A percentile compares a stretch with the other conserved stretches of the same genome.
Evolutionary conservation across 495 filamentous ascomycete species (phyloP).

Genomic region (Penicillium cosmopolitanum): DNA sequence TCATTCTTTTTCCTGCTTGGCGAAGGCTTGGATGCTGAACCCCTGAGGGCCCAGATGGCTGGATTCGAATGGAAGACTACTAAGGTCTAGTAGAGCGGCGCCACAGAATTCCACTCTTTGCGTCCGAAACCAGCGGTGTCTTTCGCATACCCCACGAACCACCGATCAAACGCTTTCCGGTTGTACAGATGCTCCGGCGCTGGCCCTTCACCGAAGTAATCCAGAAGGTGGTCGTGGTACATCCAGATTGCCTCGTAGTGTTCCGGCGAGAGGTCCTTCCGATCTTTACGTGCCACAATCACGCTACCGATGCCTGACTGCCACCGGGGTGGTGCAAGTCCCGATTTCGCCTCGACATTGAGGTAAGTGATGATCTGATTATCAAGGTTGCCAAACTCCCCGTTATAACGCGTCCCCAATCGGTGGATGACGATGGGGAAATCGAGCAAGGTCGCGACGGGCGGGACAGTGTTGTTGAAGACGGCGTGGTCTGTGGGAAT

Average conservation of each 20-base stretch:
- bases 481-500: slow-evolving; percentile 6
- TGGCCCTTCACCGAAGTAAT: neutral
- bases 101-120: neutral
- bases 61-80: neutral
- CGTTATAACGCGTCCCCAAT: too few species aligned
- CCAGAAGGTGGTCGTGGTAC: slow-evolving; percentile 3
- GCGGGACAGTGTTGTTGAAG: too few species aligned
- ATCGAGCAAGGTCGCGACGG: too few species aligned
- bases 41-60: too few species aligned
- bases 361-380: too few species aligned
- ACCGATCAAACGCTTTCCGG: neutral
- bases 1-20: too few species aligned
- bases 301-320: neutral
- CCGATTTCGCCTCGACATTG: neutral
- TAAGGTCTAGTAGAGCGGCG: neutral
- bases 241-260: slow-evolving; percentile 10
- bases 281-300: slow-evolving; percentile 1
- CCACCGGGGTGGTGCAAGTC: neutral
- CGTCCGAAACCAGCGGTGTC: neutral
- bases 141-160: neutral
- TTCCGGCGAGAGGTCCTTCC: neutral
- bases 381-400: too few species aligned
- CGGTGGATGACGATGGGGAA: too few species aligned
- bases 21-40: too few species aligned
- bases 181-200: slow-evolving; percentile 1